Base-by-base conservation (phyloP, 2,329 filamentous ascomycete species). In the Rhynchosporium secalis region DNA sequence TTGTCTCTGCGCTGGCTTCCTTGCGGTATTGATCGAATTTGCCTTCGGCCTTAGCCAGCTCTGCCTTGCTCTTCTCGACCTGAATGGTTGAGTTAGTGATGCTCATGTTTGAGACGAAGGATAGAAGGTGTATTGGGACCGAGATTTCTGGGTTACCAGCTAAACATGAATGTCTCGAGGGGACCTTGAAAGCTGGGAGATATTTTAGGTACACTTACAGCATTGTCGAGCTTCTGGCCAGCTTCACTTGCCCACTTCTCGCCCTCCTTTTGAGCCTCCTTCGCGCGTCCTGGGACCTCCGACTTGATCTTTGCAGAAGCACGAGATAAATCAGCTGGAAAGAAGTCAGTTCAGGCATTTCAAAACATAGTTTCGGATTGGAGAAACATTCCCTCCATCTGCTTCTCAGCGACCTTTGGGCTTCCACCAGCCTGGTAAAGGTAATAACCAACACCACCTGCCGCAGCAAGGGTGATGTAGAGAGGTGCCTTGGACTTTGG, bases 371-470 rank as follows among this genome's bases (percentile, higher is more conserved):
- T 36, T 28, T 28, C 36, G 43, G 38, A 46, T 47, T 52, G 12
- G 45, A 60, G 52, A 20, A 29, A 79, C 86, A 51, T 79, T 96
- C 94, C 85, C 80, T 96, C 90, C 69, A 90, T 83, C 76, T 95
- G 82, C 81, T 94, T 90, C 83, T 92, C 86, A n/a, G 93, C 94
- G 56, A 84, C 86, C 77, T 89, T 91, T 57, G 91, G 83, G 75
- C 86, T 84, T 62, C 94, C 93, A 65, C 94, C 94, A 15, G 93
- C 89, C 57, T 79, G 82, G 82, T 96, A 99, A 66, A 98, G 84
- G 81, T 98, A 98, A 83, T 96, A 98, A 48, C 90, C 92, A 62
- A 87, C 79, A 67, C 86, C 89, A 71, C 84, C 85, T 38, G 83
- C 88, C 68, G 85, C 86, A 63, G 81, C 84, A 69, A 86, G 77